phyloP scores from a whole-genome alignment of 2,329 filamentous ascomycete species.

The Camillea tinctor region DNA sequence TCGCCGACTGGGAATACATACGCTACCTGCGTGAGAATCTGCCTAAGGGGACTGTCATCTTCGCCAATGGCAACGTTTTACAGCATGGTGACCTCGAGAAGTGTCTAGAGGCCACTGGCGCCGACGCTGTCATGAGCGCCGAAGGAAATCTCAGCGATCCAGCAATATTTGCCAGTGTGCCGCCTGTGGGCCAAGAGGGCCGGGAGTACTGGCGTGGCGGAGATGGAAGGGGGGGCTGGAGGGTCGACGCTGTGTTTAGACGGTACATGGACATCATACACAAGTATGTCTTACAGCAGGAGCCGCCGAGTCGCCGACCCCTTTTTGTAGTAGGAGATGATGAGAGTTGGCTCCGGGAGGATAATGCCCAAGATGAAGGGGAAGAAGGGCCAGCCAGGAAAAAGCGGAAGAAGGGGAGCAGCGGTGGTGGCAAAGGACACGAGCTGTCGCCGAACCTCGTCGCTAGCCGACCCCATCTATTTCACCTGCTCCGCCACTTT shows the following conservation, averaged over 20 bases:
- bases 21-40: conserved; percentile 79
- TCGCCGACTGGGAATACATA: conserved; percentile 90
- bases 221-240: conserved; percentile 78
- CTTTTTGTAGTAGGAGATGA: conserved; percentile 69
- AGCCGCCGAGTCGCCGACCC: conserved; percentile 66
- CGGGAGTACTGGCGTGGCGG: conserved; percentile 84
- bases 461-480: conserved; percentile 87
- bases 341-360: conserved; percentile 43
- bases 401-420: conserved; percentile 45
- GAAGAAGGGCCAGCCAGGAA: conserved; percentile 39
- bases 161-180: conserved; percentile 73
- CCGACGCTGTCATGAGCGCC: conserved; percentile 92
- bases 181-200: conserved; percentile 61
- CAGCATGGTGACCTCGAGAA: conserved; percentile 72
- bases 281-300: conserved; percentile 65
- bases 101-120: conserved; percentile 81
- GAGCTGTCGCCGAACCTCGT: conserved; percentile 62
- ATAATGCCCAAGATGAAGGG: conserved; percentile 26
- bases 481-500: conserved; percentile 83
- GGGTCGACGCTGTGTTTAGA: conserved; percentile 82
- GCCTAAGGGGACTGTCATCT: conserved; percentile 85
- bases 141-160: conserved; percentile 95
- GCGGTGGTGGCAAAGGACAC: conserved; percentile 44
- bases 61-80: conserved; percentile 94
- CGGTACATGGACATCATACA: conserved; percentile 91